Base-by-base conservation (phyloP, 2,329 filamentous ascomycete genomes). In the Aspergillus sp. region DNA sequence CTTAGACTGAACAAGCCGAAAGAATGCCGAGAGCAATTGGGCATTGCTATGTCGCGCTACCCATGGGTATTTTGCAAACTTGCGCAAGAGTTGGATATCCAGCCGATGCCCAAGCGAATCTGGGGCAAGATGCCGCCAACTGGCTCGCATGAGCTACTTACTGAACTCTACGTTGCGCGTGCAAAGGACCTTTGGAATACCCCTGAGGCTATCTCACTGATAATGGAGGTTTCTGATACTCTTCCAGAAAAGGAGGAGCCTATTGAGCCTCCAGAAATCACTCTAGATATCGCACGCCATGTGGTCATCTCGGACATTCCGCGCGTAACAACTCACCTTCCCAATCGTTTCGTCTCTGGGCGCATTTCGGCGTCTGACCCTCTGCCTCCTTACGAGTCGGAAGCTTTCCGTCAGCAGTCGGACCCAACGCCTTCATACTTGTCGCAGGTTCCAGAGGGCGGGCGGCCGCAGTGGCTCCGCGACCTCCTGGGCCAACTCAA, bases 151-250 rank as follows among this genome's bases (percentile, higher is more conserved):
- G 75, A 79, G 43, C 77, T 95, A 32, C 79, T 88, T 57, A 81
- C 82, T 5, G 81, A 86, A 57, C 75, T 95, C 2, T 95, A 95
- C 60, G 76, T 88, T 27, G 75, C 81, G 44, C 81, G 86, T 36
- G 78, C 86, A 5, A 91, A 90, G 59, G 86, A 91, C 54, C 71
- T 95, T 4, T 96, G 90, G 90, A 90, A 90, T 60, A 89, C 83
- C 4, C 77, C 86, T 1, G 83, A 88, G 56, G 81, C 80, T 10
- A 82, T 77, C 4, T 70, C 74, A 5, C 68, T 95, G 6, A 77
- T 96, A 2, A 76, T 84, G 28, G 82, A 88, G 56, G 80, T 85
- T 11, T 84, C 83, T 36, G 78, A 80, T 48, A 76, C 76, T 8
- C 68, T 79, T 4, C 54, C 69, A 6, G 62, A 60, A 7, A 56